Conservation (phyloP, 306 rosid species). For the Cyclanthera cordifolia region DNA sequence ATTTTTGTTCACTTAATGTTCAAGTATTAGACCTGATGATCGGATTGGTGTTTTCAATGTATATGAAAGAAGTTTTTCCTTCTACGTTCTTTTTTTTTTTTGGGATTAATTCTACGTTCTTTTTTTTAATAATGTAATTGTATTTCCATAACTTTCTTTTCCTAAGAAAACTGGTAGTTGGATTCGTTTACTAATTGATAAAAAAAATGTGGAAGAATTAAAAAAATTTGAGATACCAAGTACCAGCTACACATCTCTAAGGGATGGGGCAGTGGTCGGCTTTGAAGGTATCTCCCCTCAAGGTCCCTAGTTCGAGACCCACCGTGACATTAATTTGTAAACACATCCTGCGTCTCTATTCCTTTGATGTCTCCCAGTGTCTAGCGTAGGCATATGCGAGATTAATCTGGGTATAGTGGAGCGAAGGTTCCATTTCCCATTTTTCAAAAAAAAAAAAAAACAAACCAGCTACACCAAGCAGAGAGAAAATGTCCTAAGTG, state of each 20-base stretch:
- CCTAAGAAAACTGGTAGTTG: neutral
- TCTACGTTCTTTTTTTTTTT: slow-evolving; percentile 4
- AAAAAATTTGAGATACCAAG: neutral
- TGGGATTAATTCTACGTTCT: slow-evolving; percentile 2
- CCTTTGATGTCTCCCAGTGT: too few relatives aligned
- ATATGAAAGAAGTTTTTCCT: neutral
- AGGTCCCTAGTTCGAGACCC: too few relatives aligned
- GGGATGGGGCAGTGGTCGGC: too few relatives aligned
- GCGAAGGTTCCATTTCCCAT: too few relatives aligned
- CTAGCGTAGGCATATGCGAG: too few relatives aligned
- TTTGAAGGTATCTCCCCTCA: too few relatives aligned
- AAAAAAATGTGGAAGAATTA: neutral
- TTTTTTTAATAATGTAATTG: neutral
- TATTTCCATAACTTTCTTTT: neutral
- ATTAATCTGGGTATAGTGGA: too few relatives aligned
- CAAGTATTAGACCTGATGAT: neutral
- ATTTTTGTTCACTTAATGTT: neutral
- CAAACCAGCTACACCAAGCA: neutral
- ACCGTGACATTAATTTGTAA: too few relatives aligned
- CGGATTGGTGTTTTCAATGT: neutral
- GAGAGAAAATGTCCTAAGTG: neutral
- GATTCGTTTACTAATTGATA: neutral
- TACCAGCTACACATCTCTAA: neutral
- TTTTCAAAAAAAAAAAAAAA: too few relatives aligned
- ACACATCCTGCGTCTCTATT: too few relatives aligned